Evolutionary conservation across 2,329 filamentous ascomycete genomes (phyloP).

Genomic region (Sodiomyces alkalinus): DNA sequence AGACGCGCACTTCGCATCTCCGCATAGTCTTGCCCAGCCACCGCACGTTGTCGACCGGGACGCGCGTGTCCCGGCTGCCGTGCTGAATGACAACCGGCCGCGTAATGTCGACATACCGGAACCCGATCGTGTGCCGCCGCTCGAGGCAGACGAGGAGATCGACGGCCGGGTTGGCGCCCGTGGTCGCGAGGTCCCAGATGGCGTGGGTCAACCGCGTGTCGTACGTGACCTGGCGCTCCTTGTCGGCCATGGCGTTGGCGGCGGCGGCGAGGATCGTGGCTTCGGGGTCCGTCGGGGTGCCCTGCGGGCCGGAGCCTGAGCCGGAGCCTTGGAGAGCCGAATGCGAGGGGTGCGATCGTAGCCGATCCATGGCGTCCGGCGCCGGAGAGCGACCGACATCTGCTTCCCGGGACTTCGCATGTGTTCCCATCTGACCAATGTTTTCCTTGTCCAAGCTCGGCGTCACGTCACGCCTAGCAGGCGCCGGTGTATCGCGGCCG

Average conservation of each 20-base stretch:
- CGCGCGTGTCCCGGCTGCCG: conserved; percentile 75
- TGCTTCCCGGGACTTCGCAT: conserved; percentile 12
- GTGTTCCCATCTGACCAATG: conserved; percentile 13
- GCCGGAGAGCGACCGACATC: conserved; percentile 8
- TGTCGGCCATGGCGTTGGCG: conserved; percentile 48
- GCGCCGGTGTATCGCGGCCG: conserved; percentile 20
- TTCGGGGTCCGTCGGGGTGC: conserved; percentile 10
- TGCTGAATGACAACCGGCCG: conserved; percentile 87
- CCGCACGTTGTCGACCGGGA: conserved; percentile 86
- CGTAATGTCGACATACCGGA: conserved; percentile 92
- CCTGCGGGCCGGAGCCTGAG: too few relatives aligned
- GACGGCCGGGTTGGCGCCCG: conserved; percentile 82
- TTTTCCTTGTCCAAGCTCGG: conserved; percentile 36
- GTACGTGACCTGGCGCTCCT: conserved; percentile 60
- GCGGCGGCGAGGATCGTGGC: conserved; percentile 33
- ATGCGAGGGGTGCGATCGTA: conserved; percentile 16
- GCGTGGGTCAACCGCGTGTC: conserved; percentile 77
- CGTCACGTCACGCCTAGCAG: conserved; percentile 18
- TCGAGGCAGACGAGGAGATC: conserved; percentile 89
- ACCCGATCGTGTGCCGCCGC: conserved; percentile 79
- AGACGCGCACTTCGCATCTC: conserved; percentile 75
- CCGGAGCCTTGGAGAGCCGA: too few relatives aligned
- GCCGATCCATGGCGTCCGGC: conserved; percentile 33
- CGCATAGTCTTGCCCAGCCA: conserved; percentile 95
- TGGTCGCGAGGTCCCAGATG: conserved; percentile 88